phyloP scores from a whole-genome alignment of 75 land plant genomes.

The Sequoia sempervirens region DNA sequence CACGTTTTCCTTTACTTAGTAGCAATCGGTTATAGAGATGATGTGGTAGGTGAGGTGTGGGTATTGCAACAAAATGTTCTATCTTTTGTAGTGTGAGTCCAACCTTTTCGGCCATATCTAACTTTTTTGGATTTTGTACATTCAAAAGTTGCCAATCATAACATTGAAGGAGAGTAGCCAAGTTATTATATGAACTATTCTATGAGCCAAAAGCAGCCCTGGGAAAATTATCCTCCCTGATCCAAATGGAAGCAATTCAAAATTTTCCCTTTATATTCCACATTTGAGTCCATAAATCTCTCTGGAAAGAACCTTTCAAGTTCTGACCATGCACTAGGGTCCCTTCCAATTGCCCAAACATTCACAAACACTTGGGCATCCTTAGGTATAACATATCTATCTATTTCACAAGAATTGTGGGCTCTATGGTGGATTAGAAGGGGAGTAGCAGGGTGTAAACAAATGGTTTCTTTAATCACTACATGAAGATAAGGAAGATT shows the following conservation, averaged over 20 bases:
- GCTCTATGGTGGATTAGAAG: conserved; percentile 54
- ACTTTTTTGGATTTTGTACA: conserved; percentile 30
- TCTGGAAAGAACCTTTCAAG: conserved; percentile 53
- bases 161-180: conserved; percentile 49
- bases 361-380: conserved; percentile 43
- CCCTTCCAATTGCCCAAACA: conserved; percentile 53
- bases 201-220: conserved; percentile 44
- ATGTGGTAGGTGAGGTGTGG: too few relatives aligned
- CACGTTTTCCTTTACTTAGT: too few relatives aligned
- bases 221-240: conserved; percentile 60
- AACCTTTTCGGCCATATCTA: conserved; percentile 65
- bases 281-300: conserved; percentile 46
- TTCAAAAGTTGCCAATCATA: conserved; percentile 50
- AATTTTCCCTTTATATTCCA: conserved; percentile 18
- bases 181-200: conserved; percentile 36
- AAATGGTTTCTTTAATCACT: conserved; percentile 58
- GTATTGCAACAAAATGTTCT: conserved; percentile 16
- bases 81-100: conserved; percentile 49
- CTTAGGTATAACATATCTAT: conserved; percentile 61
- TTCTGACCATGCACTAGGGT: conserved; percentile 50
- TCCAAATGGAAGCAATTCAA: conserved; percentile 60
- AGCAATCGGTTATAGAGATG: too few relatives aligned
- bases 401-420: conserved; percentile 31
- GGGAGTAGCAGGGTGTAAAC: conserved; percentile 69
- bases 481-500: conserved; percentile 29